Percentiles rank a stretch among this genome's conserved stretches.
Conservation (phyloP, 495 filamentous ascomycete species). For the Penicillium arizonense region DNA sequence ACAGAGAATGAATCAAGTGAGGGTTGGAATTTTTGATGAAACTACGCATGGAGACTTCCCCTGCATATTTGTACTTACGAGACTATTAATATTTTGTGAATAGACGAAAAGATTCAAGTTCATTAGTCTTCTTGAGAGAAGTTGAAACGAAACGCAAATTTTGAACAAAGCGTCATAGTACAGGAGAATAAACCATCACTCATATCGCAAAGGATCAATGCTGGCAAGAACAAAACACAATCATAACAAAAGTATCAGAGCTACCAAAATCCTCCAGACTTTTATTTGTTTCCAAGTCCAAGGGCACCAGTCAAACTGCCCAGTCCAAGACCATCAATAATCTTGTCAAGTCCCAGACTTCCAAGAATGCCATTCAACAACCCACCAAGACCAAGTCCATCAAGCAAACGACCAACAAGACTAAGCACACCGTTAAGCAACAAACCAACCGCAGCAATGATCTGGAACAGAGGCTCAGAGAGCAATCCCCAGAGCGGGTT, state of each 20-base stretch:
- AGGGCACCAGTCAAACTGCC: constrained; percentile 57
- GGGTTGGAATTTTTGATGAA: constrained; percentile 15
- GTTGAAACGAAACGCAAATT: background rate
- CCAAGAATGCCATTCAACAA: constrained; percentile 76
- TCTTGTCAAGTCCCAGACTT: constrained; percentile 74
- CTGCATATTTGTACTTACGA: constrained; percentile 9
- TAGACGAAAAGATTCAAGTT: constrained; percentile 7
- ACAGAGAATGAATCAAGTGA: background rate
- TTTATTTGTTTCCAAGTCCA: constrained; percentile 37
- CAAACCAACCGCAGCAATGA: constrained; percentile 85
- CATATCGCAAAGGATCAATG: background rate
- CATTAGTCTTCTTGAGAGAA: background rate
- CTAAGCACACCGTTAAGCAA: constrained; percentile 79
- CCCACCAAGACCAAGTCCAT: constrained; percentile 81
- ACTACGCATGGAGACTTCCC: background rate
- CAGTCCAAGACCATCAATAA: constrained; percentile 73
- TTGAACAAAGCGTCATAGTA: background rate
- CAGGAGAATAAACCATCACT: background rate
- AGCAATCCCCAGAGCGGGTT: constrained; percentile 85
- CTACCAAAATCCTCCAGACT: background rate
- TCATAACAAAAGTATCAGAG: background rate
- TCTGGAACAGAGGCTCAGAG: constrained; percentile 85
- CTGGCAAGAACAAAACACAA: background rate
- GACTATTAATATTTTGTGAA: constrained; percentile 12
- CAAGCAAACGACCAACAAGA: constrained; percentile 76